Evolutionary conservation across 257 asterid species (phyloP).

Genomic region (Solanum appendiculatum): DNA sequence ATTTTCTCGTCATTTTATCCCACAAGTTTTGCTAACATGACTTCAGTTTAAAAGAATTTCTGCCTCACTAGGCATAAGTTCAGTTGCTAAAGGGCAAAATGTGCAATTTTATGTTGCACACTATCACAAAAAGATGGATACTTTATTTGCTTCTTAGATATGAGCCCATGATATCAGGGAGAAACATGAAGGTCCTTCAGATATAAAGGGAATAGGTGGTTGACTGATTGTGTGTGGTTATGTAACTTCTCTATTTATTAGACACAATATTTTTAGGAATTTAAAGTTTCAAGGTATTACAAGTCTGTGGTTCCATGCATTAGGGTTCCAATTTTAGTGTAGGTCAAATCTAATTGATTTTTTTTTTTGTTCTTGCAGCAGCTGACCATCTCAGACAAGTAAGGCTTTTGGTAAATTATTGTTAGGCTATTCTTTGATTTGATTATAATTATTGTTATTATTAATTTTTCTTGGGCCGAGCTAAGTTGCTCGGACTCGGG

Average conservation of each 20-base stretch:
- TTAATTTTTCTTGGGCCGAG: neutral
- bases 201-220: neutral
- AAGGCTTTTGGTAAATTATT: neutral
- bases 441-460: neutral
- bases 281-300: neutral
- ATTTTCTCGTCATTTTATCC: neutral
- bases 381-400: neutral
- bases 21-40: neutral
- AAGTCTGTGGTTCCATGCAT: neutral
- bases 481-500: neutral
- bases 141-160: neutral
- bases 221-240: neutral
- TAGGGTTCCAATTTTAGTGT: neutral
- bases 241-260: neutral
- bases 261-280: neutral
- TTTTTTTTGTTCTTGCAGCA: neutral
- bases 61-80: neutral
- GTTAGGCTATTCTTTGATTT: neutral
- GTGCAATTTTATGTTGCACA: neutral
- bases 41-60: neutral
- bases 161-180: neutral
- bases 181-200: neutral
- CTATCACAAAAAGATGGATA: neutral
- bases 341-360: neutral
- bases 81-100: neutral